These are phyloP conservation scores for Nicotiana otophora DNA, from an alignment of 257 asterid species.

Conservation along the genomic window DNA sequence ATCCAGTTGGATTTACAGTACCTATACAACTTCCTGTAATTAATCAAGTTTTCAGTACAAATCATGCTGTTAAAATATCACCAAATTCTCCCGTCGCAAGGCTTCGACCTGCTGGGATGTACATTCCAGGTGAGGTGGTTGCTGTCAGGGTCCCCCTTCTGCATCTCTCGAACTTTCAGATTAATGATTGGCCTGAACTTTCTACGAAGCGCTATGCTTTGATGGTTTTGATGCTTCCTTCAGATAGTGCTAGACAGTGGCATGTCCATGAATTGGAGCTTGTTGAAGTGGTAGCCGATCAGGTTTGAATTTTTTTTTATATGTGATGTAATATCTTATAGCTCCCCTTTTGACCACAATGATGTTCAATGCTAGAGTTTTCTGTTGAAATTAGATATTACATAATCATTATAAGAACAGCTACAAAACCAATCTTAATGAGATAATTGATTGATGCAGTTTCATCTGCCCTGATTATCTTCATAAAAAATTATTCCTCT, in stretches of 20 bases:
- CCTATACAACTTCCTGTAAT: conserved; percentile 82
- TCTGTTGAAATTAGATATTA: neutral
- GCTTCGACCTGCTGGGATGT: conserved; percentile 64
- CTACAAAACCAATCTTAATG: neutral
- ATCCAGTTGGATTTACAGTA: conserved; percentile 81
- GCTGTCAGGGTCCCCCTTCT: conserved; percentile 93
- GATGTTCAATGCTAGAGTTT: neutral
- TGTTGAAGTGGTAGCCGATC: conserved; percentile 98
- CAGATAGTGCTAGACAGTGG: conserved; percentile 96
- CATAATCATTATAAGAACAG: neutral
- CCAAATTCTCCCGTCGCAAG: conserved; percentile 86
- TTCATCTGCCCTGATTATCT: neutral
- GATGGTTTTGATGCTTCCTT: conserved; percentile 97
- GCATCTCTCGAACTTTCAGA: conserved; percentile 84
- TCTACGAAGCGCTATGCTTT: conserved; percentile 87
- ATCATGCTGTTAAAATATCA: conserved; percentile 68
- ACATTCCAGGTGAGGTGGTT: conserved; percentile 91
- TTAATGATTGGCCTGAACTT: conserved; percentile 95
- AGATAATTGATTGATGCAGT: neutral
- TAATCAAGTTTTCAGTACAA: conserved; percentile 70
- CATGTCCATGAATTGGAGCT: conserved; percentile 94
- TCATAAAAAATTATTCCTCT: neutral
- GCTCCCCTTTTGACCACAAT: neutral
- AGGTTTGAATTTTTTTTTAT: conserved; percentile 39
- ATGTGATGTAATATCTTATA: neutral